Evolutionary conservation across 2,329 filamentous ascomycete species (phyloP).

Genomic region (Colletotrichum sp.): DNA sequence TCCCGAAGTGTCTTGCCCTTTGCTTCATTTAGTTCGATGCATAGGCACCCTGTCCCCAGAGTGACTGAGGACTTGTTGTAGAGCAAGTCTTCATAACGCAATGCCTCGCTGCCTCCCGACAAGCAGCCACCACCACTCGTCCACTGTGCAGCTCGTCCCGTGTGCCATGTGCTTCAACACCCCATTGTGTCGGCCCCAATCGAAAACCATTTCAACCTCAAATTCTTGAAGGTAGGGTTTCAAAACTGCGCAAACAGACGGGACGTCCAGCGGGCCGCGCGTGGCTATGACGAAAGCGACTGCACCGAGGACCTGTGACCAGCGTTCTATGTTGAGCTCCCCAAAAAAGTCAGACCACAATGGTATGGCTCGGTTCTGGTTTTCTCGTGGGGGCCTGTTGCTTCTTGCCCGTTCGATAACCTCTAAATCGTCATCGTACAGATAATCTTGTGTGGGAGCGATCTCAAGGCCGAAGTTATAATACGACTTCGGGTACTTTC

Average conservation of each 20-base stretch:
- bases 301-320: conserved; percentile 68
- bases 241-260: conserved; percentile 59
- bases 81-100: background rate
- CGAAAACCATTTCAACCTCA: conserved; percentile 62
- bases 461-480: conserved; percentile 69
- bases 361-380: conserved; percentile 59
- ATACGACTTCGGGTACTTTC: conserved; percentile 69
- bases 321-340: conserved; percentile 60
- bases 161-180: conserved; percentile 48
- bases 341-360: conserved; percentile 77
- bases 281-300: conserved; percentile 68
- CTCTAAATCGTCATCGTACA: conserved; percentile 56
- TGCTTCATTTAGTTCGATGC: background rate
- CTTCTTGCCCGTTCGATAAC: conserved; percentile 39
- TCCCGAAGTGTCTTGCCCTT: background rate
- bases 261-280: conserved; percentile 60
- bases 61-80: background rate
- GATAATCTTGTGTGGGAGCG: conserved; percentile 62
- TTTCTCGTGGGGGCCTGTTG: conserved; percentile 45
- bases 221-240: conserved; percentile 66
- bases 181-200: conserved; percentile 63
- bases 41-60: background rate
- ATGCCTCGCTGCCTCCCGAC: conserved; percentile 41
- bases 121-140: conserved; percentile 73
- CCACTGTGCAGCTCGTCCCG: conserved; percentile 48